Evolutionary conservation across 2,329 filamentous ascomycete genomes (phyloP).

Genomic region (Erysiphe pisi): DNA sequence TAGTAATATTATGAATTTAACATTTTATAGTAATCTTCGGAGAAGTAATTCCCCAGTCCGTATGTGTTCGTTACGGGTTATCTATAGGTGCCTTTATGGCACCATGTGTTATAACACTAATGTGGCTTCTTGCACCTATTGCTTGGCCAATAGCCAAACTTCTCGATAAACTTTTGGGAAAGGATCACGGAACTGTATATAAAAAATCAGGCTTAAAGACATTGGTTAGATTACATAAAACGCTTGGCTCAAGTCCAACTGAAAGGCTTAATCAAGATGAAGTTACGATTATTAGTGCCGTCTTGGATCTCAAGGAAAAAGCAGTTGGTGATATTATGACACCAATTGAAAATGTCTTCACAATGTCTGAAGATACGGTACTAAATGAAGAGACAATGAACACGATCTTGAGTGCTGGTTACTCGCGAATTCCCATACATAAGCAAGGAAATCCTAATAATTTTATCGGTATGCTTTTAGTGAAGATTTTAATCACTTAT

Average conservation of each 20-base stretch:
- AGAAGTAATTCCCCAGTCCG: conserved; percentile 87
- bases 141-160: conserved; percentile 95
- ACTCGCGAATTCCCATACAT: conserved; percentile 92
- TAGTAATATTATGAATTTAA: conserved; percentile 32
- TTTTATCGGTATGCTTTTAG: conserved; percentile 94
- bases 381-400: conserved; percentile 93
- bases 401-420: conserved; percentile 80
- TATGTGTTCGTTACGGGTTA: conserved; percentile 91
- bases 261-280: conserved; percentile 94
- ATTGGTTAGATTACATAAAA: conserved; percentile 87
- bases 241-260: conserved; percentile 66
- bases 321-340: conserved; percentile 95
- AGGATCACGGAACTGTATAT: conserved; percentile 93
- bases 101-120: conserved; percentile 71
- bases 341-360: conserved; percentile 94
- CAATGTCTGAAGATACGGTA: conserved; percentile 87
- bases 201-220: conserved; percentile 98
- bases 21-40: conserved; percentile 74
- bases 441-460: conserved; percentile 71
- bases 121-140: conserved; percentile 83
- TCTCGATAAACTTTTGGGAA: conserved; percentile 81
- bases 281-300: conserved; percentile 96
- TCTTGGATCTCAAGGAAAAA: conserved; percentile 93
- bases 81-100: conserved; percentile 93
- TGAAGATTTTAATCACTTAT: conserved; percentile 98